Conservation (phyloP, 176 grass and related monocot genomes). For the Sorghum bicolor region DNA sequence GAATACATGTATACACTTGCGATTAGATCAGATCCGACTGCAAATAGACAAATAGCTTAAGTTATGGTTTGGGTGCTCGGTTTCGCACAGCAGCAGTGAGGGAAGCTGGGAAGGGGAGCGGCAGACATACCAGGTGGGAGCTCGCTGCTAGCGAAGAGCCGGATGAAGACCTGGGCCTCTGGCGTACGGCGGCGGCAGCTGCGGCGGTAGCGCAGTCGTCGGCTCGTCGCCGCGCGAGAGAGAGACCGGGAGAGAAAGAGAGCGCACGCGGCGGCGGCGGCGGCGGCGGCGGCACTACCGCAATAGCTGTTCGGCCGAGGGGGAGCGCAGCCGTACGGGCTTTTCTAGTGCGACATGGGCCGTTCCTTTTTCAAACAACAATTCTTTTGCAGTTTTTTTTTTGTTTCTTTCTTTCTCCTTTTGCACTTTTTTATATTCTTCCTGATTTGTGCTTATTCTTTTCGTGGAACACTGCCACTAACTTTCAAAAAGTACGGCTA, state of each 20-base stretch:
- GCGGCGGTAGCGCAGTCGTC: not conserved
- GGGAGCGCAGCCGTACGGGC: not conserved
- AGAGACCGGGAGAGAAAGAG: not conserved
- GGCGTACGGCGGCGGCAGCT: not conserved
- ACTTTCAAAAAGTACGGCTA: not conserved
- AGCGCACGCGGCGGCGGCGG: not conserved
- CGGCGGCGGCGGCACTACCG: too few species aligned
- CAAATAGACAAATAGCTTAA: not conserved
- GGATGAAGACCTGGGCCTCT: not conserved
- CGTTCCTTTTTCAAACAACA: not conserved
- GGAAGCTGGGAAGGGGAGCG: not conserved
- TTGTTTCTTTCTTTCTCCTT: not conserved
- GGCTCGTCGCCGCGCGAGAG: not conserved
- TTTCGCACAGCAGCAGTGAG: not conserved
- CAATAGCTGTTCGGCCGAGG: not conserved
- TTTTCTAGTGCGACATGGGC: not conserved
- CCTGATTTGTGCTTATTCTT: not conserved
- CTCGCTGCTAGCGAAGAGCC: not conserved
- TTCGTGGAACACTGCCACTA: not conserved
- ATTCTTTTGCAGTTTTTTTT: not conserved
- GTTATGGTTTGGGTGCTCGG: not conserved
- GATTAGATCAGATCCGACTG: not conserved
- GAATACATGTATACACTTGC: not conserved
- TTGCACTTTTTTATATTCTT: not conserved
- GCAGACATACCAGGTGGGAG: not conserved